These are phyloP conservation scores for Podospora pseudopauciseta DNA, from an alignment of 495 filamentous ascomycete species.

Conservation along the genomic window DNA sequence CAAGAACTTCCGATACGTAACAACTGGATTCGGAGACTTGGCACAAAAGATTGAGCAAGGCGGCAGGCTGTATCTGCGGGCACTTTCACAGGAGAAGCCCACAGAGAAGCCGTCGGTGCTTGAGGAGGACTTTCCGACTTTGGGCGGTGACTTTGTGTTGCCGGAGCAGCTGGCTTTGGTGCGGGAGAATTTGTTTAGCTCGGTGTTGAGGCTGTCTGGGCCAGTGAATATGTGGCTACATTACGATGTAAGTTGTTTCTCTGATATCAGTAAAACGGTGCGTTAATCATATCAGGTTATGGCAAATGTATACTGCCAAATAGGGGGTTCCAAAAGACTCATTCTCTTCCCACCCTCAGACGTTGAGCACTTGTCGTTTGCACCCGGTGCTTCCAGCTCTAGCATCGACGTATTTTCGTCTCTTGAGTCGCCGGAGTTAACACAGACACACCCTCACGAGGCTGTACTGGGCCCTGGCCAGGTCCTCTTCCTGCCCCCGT, in stretches of 20 bases:
- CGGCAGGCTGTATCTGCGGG: constrained; percentile 69
- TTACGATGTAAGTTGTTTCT: constrained; percentile 63
- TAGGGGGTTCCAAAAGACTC: constrained; percentile 66
- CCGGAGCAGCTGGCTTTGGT: constrained; percentile 61
- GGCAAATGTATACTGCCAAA: constrained; percentile 84
- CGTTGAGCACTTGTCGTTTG: constrained; percentile 63
- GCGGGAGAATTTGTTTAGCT: constrained; percentile 65
- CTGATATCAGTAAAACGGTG: neutral
- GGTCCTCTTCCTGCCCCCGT: constrained; percentile 72
- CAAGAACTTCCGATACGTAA: constrained; percentile 79
- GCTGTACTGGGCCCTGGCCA: constrained; percentile 64
- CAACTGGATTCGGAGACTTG: constrained; percentile 65
- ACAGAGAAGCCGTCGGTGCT: constrained; percentile 65
- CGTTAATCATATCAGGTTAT: constrained; percentile 56
- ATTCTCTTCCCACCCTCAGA: constrained; percentile 76
- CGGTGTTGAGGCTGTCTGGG: constrained; percentile 74
- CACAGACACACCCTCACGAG: constrained; percentile 61
- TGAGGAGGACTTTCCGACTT: constrained; percentile 62
- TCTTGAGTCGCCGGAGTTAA: constrained; percentile 37
- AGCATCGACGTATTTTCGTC: constrained; percentile 62
- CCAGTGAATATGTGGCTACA: constrained; percentile 88
- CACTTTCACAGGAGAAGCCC: constrained; percentile 65
- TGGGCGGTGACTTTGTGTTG: constrained; percentile 67
- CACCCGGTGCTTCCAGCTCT: constrained; percentile 76
- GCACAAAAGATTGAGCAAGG: constrained; percentile 56